phyloP scores from a whole-genome alignment of 768 basidiomycete species.

The Leccinellum luteum region DNA sequence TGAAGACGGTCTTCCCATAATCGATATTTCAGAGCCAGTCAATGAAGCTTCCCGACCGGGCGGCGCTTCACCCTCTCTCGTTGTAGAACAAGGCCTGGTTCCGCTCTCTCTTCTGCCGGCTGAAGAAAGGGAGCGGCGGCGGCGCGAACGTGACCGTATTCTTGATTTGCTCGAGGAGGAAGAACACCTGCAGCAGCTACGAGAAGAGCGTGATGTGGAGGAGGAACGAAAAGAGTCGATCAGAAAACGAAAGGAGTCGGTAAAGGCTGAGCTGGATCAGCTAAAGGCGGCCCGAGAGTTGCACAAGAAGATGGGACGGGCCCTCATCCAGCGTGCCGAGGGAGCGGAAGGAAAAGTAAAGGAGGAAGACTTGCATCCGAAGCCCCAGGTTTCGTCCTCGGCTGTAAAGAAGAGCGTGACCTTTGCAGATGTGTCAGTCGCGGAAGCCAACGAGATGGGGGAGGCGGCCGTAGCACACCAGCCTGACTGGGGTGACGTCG shows the following conservation, averaged over 20 bases:
- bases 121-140: conserved; percentile 47
- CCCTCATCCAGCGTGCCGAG: conserved; percentile 47
- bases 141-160: conserved; percentile 59
- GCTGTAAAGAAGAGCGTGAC: conserved; percentile 60
- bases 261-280: conserved; percentile 39
- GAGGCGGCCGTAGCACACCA: conserved; percentile 6
- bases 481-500: conserved; percentile 54
- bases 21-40: conserved; percentile 70
- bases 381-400: conserved; percentile 30
- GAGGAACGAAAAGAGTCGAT: conserved; percentile 46
- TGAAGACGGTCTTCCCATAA: conserved; percentile 76
- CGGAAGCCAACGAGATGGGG: conserved; percentile 17
- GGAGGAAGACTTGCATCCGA: conserved; percentile 26
- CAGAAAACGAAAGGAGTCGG: conserved; percentile 50
- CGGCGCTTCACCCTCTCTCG: conserved; percentile 12
- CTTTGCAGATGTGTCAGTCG: conserved; percentile 48
- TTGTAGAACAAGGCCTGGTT: conserved; percentile 45
- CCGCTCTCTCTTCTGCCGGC: conserved; percentile 45
- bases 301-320: conserved; percentile 78
- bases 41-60: conserved; percentile 21
- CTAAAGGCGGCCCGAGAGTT: conserved; percentile 44
- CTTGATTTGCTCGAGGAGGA: conserved; percentile 72
- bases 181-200: conserved; percentile 47
- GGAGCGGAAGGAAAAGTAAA: conserved; percentile 34
- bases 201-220: conserved; percentile 39